These are phyloP conservation scores for Phoma herbarum DNA, from an alignment of 2,329 filamentous ascomycete genomes.

Conservation along the genomic window DNA sequence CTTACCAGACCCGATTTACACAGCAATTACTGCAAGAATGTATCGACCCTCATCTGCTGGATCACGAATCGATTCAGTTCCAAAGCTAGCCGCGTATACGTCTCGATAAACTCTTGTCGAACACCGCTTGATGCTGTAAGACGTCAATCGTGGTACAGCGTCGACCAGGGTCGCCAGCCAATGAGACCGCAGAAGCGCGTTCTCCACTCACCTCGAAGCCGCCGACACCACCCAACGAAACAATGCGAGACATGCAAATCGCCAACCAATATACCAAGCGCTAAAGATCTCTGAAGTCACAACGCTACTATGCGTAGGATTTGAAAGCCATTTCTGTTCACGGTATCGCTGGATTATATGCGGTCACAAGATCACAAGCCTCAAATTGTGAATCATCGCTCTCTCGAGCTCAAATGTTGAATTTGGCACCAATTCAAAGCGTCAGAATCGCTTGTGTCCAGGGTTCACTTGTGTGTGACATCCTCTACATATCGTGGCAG, in stretches of 20 bases:
- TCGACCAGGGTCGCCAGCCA: constrained; percentile 30
- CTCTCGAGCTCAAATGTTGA: background rate
- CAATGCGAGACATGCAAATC: constrained; percentile 21
- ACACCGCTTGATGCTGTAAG: constrained; percentile 36
- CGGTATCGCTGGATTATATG: background rate
- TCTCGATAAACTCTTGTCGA: constrained; percentile 30
- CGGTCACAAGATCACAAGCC: background rate
- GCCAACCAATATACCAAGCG: constrained; percentile 25
- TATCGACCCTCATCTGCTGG: background rate
- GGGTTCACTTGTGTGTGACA: background rate
- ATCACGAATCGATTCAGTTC: background rate
- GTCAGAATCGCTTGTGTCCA: background rate
- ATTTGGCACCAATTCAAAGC: too few relatives aligned
- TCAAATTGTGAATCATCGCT: background rate
- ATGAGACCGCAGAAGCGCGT: constrained; percentile 36
- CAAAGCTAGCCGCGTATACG: constrained; percentile 20
- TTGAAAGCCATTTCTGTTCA: background rate
- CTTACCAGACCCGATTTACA: background rate
- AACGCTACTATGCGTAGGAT: background rate
- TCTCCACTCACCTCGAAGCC: constrained; percentile 34
- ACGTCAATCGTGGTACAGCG: constrained; percentile 35
- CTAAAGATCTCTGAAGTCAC: constrained; percentile 17
- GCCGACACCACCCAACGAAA: constrained; percentile 41
- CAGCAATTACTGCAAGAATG: too few relatives aligned
- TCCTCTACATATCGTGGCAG: background rate